Evolutionary conservation across 345 rosid species (phyloP).

Genomic region (Acer yangbiense): DNA sequence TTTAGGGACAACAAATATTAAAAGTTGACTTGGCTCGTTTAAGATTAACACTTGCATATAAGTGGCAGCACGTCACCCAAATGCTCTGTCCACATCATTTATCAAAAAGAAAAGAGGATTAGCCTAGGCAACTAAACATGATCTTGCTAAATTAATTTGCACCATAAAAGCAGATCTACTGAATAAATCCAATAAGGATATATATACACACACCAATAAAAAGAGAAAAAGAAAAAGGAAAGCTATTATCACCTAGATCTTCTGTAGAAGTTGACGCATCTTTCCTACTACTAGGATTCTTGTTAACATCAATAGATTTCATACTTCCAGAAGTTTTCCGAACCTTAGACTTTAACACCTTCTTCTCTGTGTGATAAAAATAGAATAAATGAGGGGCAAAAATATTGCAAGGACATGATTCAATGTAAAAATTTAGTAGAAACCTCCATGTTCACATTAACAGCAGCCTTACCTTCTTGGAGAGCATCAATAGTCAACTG

Average conservation of each 20-base stretch:
- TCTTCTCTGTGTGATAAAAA: conserved; percentile 71
- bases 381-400: conserved; percentile 12
- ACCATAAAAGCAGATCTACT: conserved; percentile 5
- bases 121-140: neutral
- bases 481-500: conserved; percentile 84
- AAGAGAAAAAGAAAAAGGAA: neutral
- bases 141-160: neutral
- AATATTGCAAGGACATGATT: conserved; percentile 15
- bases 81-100: neutral
- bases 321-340: conserved; percentile 67
- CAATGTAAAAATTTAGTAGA: neutral
- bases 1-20: neutral
- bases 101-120: neutral
- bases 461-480: conserved; percentile 70
- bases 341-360: conserved; percentile 79
- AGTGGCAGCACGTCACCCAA: conserved; percentile 5
- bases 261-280: conserved; percentile 83
- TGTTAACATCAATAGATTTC: conserved; percentile 46
- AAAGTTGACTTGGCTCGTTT: neutral
- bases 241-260: conserved; percentile 63
- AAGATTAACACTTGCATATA: neutral
- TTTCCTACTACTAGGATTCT: conserved; percentile 46
- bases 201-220: neutral
- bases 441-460: neutral
- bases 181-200: neutral